phyloP scores from a whole-genome alignment of 2,329 filamentous ascomycete species.

The Chalaropsis ovoidea region DNA sequence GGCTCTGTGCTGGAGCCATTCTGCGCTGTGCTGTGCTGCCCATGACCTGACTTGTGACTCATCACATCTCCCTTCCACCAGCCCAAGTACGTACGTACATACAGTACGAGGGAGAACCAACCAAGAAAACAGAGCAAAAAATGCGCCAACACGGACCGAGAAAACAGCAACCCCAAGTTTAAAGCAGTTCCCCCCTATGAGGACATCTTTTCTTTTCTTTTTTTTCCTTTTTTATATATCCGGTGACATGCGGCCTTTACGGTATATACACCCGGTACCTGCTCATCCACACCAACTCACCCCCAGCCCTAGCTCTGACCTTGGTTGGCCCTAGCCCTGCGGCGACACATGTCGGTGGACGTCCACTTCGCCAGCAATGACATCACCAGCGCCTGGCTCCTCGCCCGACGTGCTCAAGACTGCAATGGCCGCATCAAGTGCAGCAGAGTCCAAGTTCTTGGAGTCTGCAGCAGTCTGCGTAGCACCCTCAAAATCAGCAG shows the following conservation, averaged over 20 bases:
- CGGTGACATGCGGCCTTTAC: background rate
- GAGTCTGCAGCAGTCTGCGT: background rate
- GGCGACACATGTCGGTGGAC: slow-evolving; percentile 21
- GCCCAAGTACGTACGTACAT: no score
- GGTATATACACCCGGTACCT: background rate
- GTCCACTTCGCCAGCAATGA: slow-evolving; percentile 25
- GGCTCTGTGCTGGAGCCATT: background rate
- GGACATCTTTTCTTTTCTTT: background rate
- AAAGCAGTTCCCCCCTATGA: background rate
- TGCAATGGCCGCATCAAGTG: slow-evolving; percentile 16
- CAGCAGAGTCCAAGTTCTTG: background rate
- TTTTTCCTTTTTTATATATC: background rate
- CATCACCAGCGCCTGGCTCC: slow-evolving; percentile 24
- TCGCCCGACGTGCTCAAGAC: slow-evolving; percentile 25
- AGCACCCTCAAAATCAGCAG: background rate
- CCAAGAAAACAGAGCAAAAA: background rate
- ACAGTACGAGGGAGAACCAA: background rate
- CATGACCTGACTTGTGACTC: background rate
- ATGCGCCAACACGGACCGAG: slow-evolving; percentile 4
- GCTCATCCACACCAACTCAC: background rate
- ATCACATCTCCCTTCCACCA: background rate
- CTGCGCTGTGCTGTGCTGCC: background rate
- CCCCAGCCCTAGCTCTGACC: background rate
- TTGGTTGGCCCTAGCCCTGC: background rate
- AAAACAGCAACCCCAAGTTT: slow-evolving; percentile 1